Base-by-base conservation (phyloP, 1,284 basidiomycete species). In the Apiotrichum porosum region DNA sequence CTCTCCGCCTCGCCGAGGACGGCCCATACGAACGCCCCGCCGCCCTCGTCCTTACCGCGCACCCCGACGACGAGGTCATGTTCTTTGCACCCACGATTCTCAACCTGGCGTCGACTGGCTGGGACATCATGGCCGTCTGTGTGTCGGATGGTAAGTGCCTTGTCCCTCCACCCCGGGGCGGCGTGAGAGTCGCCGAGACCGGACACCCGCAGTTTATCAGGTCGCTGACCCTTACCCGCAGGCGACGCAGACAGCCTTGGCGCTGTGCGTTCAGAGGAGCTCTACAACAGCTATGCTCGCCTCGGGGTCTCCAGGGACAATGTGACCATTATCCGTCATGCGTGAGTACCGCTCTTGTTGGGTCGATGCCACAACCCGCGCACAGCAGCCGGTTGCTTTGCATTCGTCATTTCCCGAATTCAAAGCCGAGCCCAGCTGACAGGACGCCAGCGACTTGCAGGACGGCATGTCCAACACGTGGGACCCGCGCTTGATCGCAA, bases 171-270 rank as follows among this genome's bases (percentile, higher is more conserved):
- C 26, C 6, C 26, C 26, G n/a, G n/a, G n/a, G n/a, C n/a, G n/a
- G n/a, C n/a, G 26, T 28, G 26, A 28, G 26, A 28, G 26, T 12
- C 26, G 26, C 26, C 26, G 26, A 28, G 26, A 28, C 26, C 26
- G 8, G 26, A 28, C 26, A 28, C 26, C 8, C 6, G 26, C 2
- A 19, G 38, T 14, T 10, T 13, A 21, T 12, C n/a, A 12, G 24
- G 22, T 15, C 36, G 38, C 37, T 42, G 36, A 52, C 26, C 9
- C 42, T 26, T 28, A 28, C 35, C 47, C 5, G 37, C 58, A 72
- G 80, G 94, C 9, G 80, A 97, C 65, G 85, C 86, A 12, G 85
- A 88, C 37, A 89, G 91, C 0, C 73, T 90, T 1, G 94, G 94
- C 2, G 54, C 67, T 3, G 64, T 76, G 1, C 78, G 94, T 6